phyloP scores from a whole-genome alignment of 1,284 basidiomycete genomes.

The Schizophyllum amplum region DNA sequence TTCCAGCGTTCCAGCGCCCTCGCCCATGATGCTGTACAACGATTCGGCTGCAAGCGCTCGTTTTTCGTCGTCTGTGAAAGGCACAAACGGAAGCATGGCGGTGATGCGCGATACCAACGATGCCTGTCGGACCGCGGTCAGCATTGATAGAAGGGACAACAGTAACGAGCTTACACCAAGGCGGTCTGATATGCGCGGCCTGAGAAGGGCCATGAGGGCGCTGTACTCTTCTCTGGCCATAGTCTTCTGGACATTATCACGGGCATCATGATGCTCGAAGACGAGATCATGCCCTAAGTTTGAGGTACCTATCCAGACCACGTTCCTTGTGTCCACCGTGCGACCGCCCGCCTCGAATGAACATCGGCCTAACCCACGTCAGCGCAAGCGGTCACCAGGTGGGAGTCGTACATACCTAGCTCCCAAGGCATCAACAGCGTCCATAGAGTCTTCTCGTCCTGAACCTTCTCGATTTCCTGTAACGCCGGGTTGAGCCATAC shows the following conservation, averaged over 20 bases:
- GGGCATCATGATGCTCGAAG: conserved; percentile 51
- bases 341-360: conserved; percentile 61
- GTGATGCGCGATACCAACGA: conserved; percentile 73
- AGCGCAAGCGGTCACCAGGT: not conserved
- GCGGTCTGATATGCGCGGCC: conserved; percentile 59
- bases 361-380: conserved; percentile 43
- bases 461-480: conserved; percentile 77
- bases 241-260: conserved; percentile 38
- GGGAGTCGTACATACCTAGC: conserved; percentile 35
- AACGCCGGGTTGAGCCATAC: conserved; percentile 9
- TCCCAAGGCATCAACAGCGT: conserved; percentile 81
- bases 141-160: conserved; percentile 5
- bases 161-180: conserved; percentile 50
- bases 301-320: conserved; percentile 77
- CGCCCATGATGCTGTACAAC: conserved; percentile 48
- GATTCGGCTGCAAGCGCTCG: conserved; percentile 69
- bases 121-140: conserved; percentile 37
- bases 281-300: conserved; percentile 71
- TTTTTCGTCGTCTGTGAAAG: conserved; percentile 64
- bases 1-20: conserved; percentile 35
- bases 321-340: conserved; percentile 67
- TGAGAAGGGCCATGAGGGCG: conserved; percentile 53
- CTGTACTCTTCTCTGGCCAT: conserved; percentile 67
- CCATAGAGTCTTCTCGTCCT: conserved; percentile 63
- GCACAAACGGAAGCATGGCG: conserved; percentile 69